These are phyloP conservation scores for Eucalyptus sp. DNA, from an alignment of 345 rosid genomes.

Conservation along the genomic window DNA sequence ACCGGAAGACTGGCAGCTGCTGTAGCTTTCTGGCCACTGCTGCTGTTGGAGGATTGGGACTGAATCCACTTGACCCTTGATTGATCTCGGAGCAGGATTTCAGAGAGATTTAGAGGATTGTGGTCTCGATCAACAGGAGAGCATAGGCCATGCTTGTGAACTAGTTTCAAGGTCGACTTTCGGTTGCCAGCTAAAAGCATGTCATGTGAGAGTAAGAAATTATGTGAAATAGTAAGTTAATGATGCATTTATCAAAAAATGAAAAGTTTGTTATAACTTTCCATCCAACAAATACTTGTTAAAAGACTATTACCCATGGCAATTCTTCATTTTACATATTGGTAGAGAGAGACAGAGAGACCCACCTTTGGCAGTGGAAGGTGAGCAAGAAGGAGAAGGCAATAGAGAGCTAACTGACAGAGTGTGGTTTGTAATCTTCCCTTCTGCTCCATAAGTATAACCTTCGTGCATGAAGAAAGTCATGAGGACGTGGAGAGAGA, in stretches of 20 bases:
- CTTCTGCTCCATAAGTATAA: background rate
- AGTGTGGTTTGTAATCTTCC: background rate
- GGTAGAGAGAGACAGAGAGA: background rate
- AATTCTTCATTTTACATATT: background rate
- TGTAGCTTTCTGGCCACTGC: background rate
- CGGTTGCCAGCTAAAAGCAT: background rate
- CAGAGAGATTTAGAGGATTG: background rate
- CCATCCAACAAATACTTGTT: background rate
- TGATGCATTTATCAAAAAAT: background rate
- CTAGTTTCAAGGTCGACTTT: background rate
- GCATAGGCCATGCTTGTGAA: background rate
- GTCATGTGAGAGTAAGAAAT: background rate
- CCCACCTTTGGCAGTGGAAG: background rate
- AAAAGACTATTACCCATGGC: too few species aligned
- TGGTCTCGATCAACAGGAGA: background rate
- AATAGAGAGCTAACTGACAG: background rate
- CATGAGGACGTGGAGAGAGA: background rate
- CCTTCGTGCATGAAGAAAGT: background rate
- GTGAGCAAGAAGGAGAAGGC: background rate
- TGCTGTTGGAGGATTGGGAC: background rate
- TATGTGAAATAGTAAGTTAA: background rate
- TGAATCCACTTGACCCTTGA: background rate
- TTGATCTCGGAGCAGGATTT: background rate
- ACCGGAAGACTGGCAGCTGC: background rate
- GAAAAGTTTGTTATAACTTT: background rate